These are phyloP conservation scores for Amoebophrya sp. DNA, from an alignment of 169 alveolate genomes.

Conservation along the genomic window DNA sequence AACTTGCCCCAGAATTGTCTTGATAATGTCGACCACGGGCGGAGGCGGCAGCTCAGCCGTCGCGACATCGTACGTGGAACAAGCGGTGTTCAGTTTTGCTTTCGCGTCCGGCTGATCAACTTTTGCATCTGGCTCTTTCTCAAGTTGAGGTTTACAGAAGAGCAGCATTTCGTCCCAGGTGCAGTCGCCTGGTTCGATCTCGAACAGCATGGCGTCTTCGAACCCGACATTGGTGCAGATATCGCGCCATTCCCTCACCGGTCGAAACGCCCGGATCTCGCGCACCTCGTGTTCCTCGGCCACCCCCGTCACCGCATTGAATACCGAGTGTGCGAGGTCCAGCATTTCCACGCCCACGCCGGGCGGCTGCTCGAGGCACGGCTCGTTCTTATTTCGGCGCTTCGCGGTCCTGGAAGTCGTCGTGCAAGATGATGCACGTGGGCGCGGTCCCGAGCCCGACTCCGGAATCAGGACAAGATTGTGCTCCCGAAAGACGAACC, in stretches of 20 bases:
- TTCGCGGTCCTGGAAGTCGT: background rate
- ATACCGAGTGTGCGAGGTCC: background rate
- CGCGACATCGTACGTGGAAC: background rate
- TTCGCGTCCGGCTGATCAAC: background rate
- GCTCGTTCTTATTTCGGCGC: background rate
- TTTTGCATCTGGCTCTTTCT: background rate
- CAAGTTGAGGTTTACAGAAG: background rate
- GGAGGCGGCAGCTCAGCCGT: background rate
- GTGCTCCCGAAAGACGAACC: background rate
- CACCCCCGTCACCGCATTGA: background rate
- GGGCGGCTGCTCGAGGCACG: background rate
- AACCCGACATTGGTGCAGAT: background rate
- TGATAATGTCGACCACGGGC: background rate
- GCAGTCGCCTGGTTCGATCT: background rate
- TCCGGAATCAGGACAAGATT: background rate
- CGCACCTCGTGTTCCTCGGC: background rate
- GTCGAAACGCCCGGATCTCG: background rate
- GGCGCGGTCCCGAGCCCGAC: too few relatives aligned
- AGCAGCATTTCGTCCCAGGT: background rate
- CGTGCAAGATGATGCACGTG: too few relatives aligned
- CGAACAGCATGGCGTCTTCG: background rate
- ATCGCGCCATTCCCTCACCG: background rate
- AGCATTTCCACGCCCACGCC: background rate
- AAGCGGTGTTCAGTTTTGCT: background rate
- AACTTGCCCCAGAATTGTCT: background rate